These are phyloP conservation scores for Picochlorum costavermella DNA, from an alignment of 139 green algal genomes.

Conservation along the genomic window DNA sequence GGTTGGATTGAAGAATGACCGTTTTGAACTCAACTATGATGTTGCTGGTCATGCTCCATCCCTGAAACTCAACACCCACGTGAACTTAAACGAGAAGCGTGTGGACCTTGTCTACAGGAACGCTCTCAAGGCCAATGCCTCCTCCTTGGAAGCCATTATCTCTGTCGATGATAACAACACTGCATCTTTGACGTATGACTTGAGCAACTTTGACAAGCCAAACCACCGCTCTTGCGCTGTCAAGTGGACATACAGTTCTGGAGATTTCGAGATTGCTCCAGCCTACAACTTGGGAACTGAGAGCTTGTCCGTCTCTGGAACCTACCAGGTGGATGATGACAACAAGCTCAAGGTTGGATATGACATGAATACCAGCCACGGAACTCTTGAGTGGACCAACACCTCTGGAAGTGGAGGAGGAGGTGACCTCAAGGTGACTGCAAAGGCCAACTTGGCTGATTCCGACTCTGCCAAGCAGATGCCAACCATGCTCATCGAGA, in stretches of 20 bases:
- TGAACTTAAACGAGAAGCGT: conserved; percentile 4
- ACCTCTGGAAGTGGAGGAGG: conserved; percentile 14
- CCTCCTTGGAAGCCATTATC: conserved; percentile 13
- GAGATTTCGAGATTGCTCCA: conserved; percentile 19
- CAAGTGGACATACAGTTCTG: conserved; percentile 16
- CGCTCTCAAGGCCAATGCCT: conserved; percentile 15
- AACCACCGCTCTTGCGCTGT: conserved; percentile 17
- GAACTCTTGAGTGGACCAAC: conserved; percentile 24
- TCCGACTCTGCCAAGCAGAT: conserved; percentile 25
- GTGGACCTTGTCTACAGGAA: conserved; percentile 6
- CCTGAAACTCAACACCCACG: conserved; percentile 1
- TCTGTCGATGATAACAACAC: conserved; percentile 29
- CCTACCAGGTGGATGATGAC: conserved; percentile 24
- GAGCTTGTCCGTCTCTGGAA: conserved; percentile 4
- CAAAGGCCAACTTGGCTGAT: conserved; percentile 18
- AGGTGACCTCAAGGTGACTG: conserved; percentile 20
- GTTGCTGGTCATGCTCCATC: conserved; percentile 7
- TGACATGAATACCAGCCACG: conserved; percentile 17
- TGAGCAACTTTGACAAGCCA: conserved; percentile 5
- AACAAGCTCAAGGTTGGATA: conserved; percentile 20
- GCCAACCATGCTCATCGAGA: conserved; percentile 21
- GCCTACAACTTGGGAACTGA: conserved; percentile 31
- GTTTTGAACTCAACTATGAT: conserved; percentile 13
- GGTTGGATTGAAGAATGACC: conserved; percentile 7
- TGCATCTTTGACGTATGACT: conserved; percentile 19